Conservation (phyloP, 2,329 filamentous ascomycete genomes). For the Xylaria sp. region DNA sequence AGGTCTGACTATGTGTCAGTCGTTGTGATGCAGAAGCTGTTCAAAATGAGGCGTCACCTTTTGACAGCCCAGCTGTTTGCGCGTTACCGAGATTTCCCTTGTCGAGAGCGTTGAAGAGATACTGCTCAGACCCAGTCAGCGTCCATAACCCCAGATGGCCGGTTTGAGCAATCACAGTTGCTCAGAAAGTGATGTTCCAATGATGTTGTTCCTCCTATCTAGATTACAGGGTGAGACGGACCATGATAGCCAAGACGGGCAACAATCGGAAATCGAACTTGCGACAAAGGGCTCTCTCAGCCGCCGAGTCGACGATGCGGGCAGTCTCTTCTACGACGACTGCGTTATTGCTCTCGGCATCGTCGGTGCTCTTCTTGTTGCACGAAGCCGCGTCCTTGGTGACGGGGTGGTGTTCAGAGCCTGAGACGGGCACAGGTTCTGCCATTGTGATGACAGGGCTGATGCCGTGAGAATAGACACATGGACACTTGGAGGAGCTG, state of each 20-base stretch:
- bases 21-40: not conserved
- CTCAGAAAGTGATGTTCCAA: not conserved
- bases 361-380: constrained; percentile 27
- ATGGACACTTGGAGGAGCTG: not conserved
- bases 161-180: not conserved
- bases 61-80: constrained; percentile 57
- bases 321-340: constrained; percentile 45
- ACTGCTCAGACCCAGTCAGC: constrained; percentile 31
- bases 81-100: constrained; percentile 62
- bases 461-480: not conserved
- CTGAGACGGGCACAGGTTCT: constrained; percentile 5
- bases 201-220: not conserved
- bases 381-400: constrained; percentile 20
- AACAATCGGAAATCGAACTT: constrained; percentile 61
- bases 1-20: constrained; percentile 49
- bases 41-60: constrained; percentile 32
- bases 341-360: constrained; percentile 35
- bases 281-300: constrained; percentile 57
- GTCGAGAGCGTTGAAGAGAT: constrained; percentile 55
- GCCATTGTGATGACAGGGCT: constrained; percentile 3
- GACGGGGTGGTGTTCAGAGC: not conserved
- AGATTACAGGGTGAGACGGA: constrained; percentile 20
- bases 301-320: constrained; percentile 46
- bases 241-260: constrained; percentile 61
- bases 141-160: not conserved